These are phyloP conservation scores for Volvox africanus DNA, from an alignment of 139 green algal genomes.

Conservation along the genomic window DNA sequence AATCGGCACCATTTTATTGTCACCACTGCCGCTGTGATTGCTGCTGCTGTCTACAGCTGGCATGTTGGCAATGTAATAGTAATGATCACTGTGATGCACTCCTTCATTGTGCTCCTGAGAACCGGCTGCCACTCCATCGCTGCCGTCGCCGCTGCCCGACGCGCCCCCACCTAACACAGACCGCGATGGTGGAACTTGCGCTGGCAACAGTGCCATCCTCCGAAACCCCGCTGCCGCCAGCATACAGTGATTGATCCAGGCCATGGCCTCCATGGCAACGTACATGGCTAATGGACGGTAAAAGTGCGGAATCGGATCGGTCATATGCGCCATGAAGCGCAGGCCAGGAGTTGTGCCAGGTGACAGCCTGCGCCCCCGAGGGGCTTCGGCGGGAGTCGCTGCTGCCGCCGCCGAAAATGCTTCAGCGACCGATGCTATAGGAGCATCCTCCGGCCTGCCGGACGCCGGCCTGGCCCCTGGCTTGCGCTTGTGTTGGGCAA, in stretches of 20 bases:
- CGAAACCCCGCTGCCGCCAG: constrained; percentile 36
- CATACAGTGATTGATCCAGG: constrained; percentile 53
- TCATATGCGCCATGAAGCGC: constrained; percentile 51
- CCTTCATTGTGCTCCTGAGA: background rate
- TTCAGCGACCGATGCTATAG: no score
- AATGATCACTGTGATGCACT: background rate
- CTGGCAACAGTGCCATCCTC: background rate
- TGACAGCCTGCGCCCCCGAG: background rate
- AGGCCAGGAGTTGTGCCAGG: constrained; percentile 30
- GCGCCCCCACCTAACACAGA: background rate
- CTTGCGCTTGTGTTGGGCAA: no score
- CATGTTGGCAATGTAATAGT: constrained; percentile 41
- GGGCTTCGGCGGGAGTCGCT: background rate
- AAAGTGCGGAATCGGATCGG: constrained; percentile 55
- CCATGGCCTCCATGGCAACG: constrained; percentile 23
- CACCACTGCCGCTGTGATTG: background rate
- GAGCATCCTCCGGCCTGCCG: no score
- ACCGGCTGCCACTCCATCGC: no score
- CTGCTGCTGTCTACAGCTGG: background rate
- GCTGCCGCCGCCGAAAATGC: no score
- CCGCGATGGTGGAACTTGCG: background rate
- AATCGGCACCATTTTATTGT: background rate
- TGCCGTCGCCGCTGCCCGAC: no score
- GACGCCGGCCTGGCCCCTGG: no score
- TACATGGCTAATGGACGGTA: constrained; percentile 54